phyloP scores from a whole-genome alignment of 2,329 filamentous ascomycete genomes.

The Claviceps sp. region DNA sequence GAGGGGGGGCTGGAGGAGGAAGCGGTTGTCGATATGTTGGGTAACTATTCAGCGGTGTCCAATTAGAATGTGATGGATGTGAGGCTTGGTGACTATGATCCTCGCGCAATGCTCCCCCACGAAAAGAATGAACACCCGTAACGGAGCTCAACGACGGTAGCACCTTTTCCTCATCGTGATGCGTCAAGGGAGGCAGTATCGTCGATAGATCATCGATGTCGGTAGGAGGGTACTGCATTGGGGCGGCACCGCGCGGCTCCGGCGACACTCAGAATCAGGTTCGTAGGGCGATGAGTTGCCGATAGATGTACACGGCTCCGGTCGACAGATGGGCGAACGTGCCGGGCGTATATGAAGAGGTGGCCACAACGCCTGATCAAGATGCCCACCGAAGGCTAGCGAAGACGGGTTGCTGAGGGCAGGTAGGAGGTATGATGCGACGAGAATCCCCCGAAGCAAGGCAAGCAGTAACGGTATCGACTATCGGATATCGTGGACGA shows the following conservation, averaged over 20 bases:
- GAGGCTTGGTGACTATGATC: slow-evolving; percentile 8
- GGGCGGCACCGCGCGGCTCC: slow-evolving; percentile 5
- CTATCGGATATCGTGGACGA: neutral
- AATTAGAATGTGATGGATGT: slow-evolving; percentile 22
- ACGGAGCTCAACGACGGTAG: slow-evolving; percentile 25
- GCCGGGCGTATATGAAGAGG: neutral
- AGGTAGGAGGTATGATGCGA: neutral
- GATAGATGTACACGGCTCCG: neutral
- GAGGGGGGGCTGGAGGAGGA: slow-evolving; percentile 8
- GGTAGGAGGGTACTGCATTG: slow-evolving; percentile 13
- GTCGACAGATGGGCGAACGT: neutral
- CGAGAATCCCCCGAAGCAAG: neutral
- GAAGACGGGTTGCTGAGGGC: neutral
- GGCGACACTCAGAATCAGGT: neutral
- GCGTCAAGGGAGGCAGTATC: slow-evolving; percentile 13
- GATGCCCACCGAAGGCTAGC: too few species aligned
- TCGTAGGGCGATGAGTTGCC: neutral
- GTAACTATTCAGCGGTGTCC: slow-evolving; percentile 34
- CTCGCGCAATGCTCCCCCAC: slow-evolving; percentile 10
- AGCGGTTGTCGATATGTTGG: slow-evolving; percentile 26
- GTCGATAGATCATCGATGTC: slow-evolving; percentile 16
- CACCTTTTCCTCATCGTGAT: slow-evolving; percentile 16
- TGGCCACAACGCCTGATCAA: too few species aligned
- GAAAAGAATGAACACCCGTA: slow-evolving; percentile 15
- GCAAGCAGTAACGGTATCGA: neutral